Evolutionary conservation across 306 rosid genomes (phyloP), one percentile per base, ranked within the genome.

Genomic region (Ceratonia siliqua): DNA sequence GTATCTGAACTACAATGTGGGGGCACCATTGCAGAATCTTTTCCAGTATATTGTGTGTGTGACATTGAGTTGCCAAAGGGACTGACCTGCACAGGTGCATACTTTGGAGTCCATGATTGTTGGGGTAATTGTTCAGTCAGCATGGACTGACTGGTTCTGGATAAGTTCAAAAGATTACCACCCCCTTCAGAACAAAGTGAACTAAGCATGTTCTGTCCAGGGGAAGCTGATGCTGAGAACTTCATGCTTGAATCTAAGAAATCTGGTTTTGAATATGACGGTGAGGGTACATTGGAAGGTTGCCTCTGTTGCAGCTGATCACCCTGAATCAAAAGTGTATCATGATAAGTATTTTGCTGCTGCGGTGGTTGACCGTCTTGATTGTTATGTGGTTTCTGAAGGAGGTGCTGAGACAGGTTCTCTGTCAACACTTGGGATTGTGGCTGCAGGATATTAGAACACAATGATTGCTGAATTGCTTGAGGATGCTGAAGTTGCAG

Each of bases 401-500:
- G 82, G 62, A 92, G 84, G 49, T 88, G 91, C 82, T 81, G 96
- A 41, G 94, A 80, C 48, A 87, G 70, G 72, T 85, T 90, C 70
- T 90, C 94, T 35, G 88, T 64, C 75, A 88, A 49, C 67, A 77
- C 77, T 66, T 85, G 89, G 48, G 76, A 70, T 54, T 87, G 94
- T 32, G 81, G 81, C 79, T 82, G 96, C 70, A 90, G 81, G 68
- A 88, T 74, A 76, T 70, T 87, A 67, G 83, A 83, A 62, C 87
- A 77, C 59, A 50, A 67, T 1, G 89, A 74, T 55, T 88, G 97
- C 52, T 80, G 92, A 78, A 87, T 61, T 61, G 84, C 64, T 74
- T 89, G 90, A 25, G 77, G 90, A 65, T 82, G 93, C 62, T 88
- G 97, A 66, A 90, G 84, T 81, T 90, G 96, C 85, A 90, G 73